Base-by-base conservation (phyloP, 2,329 filamentous ascomycete genomes). In the Trichoderma guizhouense region DNA sequence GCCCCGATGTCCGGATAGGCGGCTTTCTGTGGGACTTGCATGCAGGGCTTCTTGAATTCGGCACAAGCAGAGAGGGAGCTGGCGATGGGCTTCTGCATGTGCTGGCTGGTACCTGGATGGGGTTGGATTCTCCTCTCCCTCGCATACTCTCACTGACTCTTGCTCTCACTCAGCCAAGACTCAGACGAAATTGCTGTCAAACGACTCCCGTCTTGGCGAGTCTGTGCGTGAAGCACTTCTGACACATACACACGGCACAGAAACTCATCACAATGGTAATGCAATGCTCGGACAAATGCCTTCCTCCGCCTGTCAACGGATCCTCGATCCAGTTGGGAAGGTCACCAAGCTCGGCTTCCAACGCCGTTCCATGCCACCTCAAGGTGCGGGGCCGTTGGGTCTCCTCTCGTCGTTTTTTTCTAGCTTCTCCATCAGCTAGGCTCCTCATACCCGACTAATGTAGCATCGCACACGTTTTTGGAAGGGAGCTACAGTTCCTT, bases 311-410 rank as follows among this genome's bases (percentile, higher is more conserved):
- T 28, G 43, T 55, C 24, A 39, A 58, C 34, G 51, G 12, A 58
- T 58, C 18, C 36, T 18, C n/a, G 60, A 28, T 62, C 63, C 32
- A 57, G 47, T 66, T 67, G 64, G 64, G 64, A 67, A 67, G 64
- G 64, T 67, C 64, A 15, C n/a, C 24, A 6, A 43, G 43, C 18
- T 67, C 64, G 64, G 64, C 64, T 53, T 65, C 26, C 64, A 58
- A 39, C 34, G 51, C 64, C 64, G 51, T 39, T 47, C 8, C n/a
- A 58, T 58, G 51, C n/a, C 18, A 53, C n/a, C 66, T 15, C 12
- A 26, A 30, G 30, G 18, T 4, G 57, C 55, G 66, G 66, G 66
- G 57, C 36, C n/a, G 28, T 51, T 67, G 34, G 43, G 57, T 30
- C 51, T 43, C 15, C 12, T 21, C 30, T 51, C 14, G 11, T 14